Evolutionary conservation across 495 filamentous ascomycete genomes (phyloP), one percentile per base, ranked within the genome.

Genomic region (Talaromyces thailandensis): DNA sequence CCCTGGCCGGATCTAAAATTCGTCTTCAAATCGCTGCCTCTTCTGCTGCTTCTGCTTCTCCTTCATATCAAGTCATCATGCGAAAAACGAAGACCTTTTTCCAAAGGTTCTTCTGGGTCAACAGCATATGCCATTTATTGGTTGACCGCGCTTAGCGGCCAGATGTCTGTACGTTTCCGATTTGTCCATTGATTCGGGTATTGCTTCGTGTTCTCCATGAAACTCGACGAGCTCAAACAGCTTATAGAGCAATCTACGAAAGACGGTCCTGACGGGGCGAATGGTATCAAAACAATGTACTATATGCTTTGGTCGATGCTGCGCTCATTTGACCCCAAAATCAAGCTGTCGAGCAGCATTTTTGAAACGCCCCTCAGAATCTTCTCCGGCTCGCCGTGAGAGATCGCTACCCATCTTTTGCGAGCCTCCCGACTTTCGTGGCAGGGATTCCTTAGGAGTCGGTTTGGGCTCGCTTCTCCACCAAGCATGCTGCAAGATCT

Each of bases 331-430:
- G 68, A 76, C 78, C 4, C 84, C 82, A 79, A 98, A 98, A 73
- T 97, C 88, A 67, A 98, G 72, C 71, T 89, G 94, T 65, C 93
- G 82, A 32, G 95, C 92, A 26, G 96, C 90, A 68, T 89, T 90
- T 65, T 84, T 72, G 73, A 81, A 77, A 67, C 83, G 74, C 12
- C 83, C 80, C 25, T 87, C 84, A 21, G 90, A 86, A 55, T 88
- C 62, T 55, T 92, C 78, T 0, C 91, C 92, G n/a, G 85, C 88
- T 61, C 86, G 81, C 64, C 91, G 81, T 74, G 89, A 92, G 63
- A 97, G 69, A 72, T 96, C 93, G 56, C 90, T 86, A 0, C 85
- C 94, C 80, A 93, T 84, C 74, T 90, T 93, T 65, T 88, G 83
- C 7, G 75, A 66, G 12, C 84, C 84, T 0, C 84, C 90, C 0